Base-by-base conservation (phyloP, 1,284 basidiomycete species). In the Pseudozyma thailandica region DNA sequence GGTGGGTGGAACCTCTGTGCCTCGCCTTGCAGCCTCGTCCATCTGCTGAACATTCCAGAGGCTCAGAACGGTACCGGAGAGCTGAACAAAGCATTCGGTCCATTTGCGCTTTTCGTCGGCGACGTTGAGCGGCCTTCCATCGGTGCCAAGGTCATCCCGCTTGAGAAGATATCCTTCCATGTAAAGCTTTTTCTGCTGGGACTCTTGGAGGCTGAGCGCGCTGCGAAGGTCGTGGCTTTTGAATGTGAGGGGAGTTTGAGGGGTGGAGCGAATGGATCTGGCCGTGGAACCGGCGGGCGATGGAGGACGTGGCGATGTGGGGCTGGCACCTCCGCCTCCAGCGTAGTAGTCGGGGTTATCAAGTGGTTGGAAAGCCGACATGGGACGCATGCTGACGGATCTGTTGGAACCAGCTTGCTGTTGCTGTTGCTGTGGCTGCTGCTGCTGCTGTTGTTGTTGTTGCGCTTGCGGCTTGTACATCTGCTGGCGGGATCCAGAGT, bases 61-160 rank as follows among this genome's bases (percentile, higher is more conserved):
- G 75, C 92, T 94, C 54, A 97, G 87, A 8, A 92, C 94, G 8
- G 93, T 96, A 6, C 94, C 94, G 41, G 91, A 91, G 26, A 97
- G 86, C 84, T 97, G 94, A 1, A 91, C 91, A 9, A 95, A 82
- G 69, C 80, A 82, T 42, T 81, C 70, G 48, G 74, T 62, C 80
- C 80, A 82, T 7, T 66, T 48, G 25, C 64, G 60, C 54, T 75
- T 76, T 6, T 68, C 70, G 47, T 81, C 78, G 18, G 58, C 51
- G 26, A 68, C 58, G 50, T 77, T 69, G 16, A 79, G 61, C 1
- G 80, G 73, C 50, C 77, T 80, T 9, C 80, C 80, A 47, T 82
- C 78, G 21, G 80, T 68, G 23, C 50, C 61, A 26, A 77, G 70
- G n/a, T 78, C 77, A 50, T 80, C 78, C 33, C 78, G 66, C 30